Evolutionary conservation across 768 basidiomycete genomes (phyloP).

Genomic region (Obba rivulosa): DNA sequence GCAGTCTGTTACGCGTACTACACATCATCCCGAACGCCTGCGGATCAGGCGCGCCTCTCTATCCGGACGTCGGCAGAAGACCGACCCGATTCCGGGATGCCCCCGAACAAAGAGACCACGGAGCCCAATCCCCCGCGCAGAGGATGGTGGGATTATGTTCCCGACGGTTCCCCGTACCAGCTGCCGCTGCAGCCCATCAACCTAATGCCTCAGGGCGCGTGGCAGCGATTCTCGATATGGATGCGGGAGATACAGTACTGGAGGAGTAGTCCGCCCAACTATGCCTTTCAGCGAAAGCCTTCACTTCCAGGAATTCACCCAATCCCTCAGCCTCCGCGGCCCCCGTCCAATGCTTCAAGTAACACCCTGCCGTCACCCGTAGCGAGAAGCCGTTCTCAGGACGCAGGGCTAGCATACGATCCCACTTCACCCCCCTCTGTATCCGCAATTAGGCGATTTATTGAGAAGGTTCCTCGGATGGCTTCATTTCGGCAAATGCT

Average conservation of each 20-base stretch:
- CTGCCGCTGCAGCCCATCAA: not conserved
- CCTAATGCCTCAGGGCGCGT: not conserved
- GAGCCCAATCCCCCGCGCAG: conserved; percentile 20
- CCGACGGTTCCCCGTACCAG: conserved; percentile 14
- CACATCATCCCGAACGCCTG: conserved; percentile 44
- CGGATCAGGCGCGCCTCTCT: conserved; percentile 52
- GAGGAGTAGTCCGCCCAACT: conserved; percentile 1
- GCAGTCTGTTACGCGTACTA: conserved; percentile 53
- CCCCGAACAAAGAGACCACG: not conserved
- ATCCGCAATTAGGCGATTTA: conserved; percentile 37
- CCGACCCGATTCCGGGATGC: conserved; percentile 13
- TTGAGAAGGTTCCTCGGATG: conserved; percentile 47
- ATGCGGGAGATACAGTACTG: not conserved
- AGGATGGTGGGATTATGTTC: conserved; percentile 56
- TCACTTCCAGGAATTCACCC: conserved; percentile 14
- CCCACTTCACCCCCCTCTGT: conserved; percentile 12
- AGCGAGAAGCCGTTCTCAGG: not conserved
- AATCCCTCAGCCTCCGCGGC: conserved; percentile 12
- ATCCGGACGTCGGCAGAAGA: conserved; percentile 43
- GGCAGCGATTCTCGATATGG: not conserved
- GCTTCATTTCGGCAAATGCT: conserved; percentile 51
- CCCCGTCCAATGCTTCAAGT: conserved; percentile 6
- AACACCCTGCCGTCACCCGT: conserved; percentile 5
- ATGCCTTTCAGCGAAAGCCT: conserved; percentile 18
- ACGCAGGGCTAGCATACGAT: conserved; percentile 7